Evolutionary conservation across 1,284 basidiomycete genomes (phyloP).

Genomic region (Pseudozyma pruni): DNA sequence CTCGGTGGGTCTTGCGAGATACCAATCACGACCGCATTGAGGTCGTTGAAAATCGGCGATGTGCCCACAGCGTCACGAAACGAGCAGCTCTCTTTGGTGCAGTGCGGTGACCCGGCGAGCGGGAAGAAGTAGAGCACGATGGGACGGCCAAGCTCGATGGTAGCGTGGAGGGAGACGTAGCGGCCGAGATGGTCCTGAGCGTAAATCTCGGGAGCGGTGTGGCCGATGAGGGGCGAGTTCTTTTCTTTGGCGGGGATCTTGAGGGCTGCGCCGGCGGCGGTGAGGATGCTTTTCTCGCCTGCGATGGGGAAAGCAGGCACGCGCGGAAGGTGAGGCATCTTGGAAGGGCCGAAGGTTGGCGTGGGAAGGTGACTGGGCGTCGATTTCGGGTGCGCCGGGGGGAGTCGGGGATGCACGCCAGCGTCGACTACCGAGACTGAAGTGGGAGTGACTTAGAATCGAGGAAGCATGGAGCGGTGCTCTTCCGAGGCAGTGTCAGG

Average conservation of each 20-base stretch:
- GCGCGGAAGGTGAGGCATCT: constrained; percentile 46
- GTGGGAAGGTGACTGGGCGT: too few species aligned
- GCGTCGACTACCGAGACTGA: too few species aligned
- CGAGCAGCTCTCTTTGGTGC: constrained; percentile 54
- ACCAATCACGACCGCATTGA: constrained; percentile 61
- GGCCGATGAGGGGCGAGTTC: constrained; percentile 45
- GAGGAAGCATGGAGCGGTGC: too few species aligned
- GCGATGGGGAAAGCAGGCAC: constrained; percentile 51
- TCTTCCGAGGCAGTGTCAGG: too few species aligned
- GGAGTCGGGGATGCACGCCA: too few species aligned
- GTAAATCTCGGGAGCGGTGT: constrained; percentile 55
- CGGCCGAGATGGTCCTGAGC: constrained; percentile 54
- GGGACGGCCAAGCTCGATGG: constrained; percentile 54
- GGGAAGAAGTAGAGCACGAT: constrained; percentile 63
- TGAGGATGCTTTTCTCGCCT: constrained; percentile 44
- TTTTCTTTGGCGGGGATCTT: constrained; percentile 51
- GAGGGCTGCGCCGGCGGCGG: constrained; percentile 32
- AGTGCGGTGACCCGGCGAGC: constrained; percentile 60
- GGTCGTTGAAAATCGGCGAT: constrained; percentile 57
- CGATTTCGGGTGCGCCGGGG: background rate
- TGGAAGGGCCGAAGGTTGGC: background rate
- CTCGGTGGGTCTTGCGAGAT: constrained; percentile 54
- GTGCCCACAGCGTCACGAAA: constrained; percentile 55
- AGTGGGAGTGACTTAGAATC: too few species aligned
- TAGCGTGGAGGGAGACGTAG: constrained; percentile 53